Evolutionary conservation across 2,329 filamentous ascomycete species (phyloP).

Genomic region (Pseudocercospora musae): DNA sequence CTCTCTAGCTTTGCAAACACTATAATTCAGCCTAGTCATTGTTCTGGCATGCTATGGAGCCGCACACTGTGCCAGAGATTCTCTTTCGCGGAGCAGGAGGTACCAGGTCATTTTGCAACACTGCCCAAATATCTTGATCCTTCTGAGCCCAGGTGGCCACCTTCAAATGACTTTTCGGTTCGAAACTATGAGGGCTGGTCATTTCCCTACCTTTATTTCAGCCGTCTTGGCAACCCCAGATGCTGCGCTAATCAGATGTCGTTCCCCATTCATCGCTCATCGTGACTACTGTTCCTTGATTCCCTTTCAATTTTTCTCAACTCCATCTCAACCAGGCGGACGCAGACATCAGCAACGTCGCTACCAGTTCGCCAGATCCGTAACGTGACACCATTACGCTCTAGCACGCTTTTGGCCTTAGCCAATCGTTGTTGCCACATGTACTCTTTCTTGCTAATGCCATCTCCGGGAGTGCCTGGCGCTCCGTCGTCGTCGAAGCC

Average conservation of each 20-base stretch:
- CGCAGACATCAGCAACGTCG: conserved; percentile 66
- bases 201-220: not conserved
- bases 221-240: not conserved
- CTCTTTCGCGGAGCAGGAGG: not conserved
- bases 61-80: not conserved
- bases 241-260: not conserved
- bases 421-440: conserved; percentile 68
- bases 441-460: conserved; percentile 65
- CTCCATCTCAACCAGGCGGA: conserved; percentile 60
- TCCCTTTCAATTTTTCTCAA: conserved; percentile 41
- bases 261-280: not conserved
- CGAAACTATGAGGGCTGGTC: not conserved
- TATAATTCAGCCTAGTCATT: not conserved
- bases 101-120: not conserved
- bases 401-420: conserved; percentile 61
- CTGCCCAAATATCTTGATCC: not conserved
- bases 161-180: not conserved
- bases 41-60: not conserved
- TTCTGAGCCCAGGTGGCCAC: not conserved
- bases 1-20: not conserved
- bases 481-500: conserved; percentile 28
- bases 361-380: conserved; percentile 70
- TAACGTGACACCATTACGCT: conserved; percentile 63
- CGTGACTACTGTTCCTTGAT: conserved; percentile 9
- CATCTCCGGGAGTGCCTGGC: conserved; percentile 34